Percentiles rank a stretch among this genome's conserved stretches.
These are phyloP conservation scores for Phoma herbarum DNA, from an alignment of 2,329 filamentous ascomycete genomes.

Conservation along the genomic window DNA sequence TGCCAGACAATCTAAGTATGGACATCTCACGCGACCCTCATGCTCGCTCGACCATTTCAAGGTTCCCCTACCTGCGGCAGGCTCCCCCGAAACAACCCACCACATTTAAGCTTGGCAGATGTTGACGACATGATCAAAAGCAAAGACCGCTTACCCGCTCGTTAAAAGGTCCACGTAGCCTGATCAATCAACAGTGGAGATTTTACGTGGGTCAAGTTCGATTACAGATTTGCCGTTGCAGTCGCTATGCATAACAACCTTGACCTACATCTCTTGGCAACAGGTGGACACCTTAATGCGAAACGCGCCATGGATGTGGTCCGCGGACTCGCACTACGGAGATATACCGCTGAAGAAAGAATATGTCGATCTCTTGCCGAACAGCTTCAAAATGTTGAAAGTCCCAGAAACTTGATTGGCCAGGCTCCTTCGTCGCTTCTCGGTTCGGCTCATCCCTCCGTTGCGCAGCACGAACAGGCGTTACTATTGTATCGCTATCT, in stretches of 20 bases:
- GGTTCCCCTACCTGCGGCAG: background rate
- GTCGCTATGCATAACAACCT: slow-evolving; percentile 6
- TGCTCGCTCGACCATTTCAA: background rate
- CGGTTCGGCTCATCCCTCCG: background rate
- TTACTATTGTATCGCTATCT: background rate
- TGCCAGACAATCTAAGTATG: background rate
- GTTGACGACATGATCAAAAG: slow-evolving; percentile 7
- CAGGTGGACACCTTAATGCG: background rate
- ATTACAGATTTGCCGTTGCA: slow-evolving; percentile 3
- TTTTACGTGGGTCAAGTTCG: background rate
- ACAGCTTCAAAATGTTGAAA: background rate
- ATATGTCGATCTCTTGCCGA: background rate
- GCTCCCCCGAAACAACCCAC: slow-evolving; percentile 12
- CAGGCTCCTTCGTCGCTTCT: background rate
- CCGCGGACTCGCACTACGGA: background rate
- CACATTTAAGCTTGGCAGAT: slow-evolving; percentile 5
- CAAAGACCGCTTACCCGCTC: slow-evolving; percentile 7
- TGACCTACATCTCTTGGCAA: background rate
- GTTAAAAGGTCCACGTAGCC: background rate
- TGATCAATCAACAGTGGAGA: background rate
- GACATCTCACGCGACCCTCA: slow-evolving; percentile 1
- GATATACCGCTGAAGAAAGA: slow-evolving; percentile 1
- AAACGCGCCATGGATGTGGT: background rate
- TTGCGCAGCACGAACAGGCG: background rate
- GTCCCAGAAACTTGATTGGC: background rate